A percentile compares a stretch with the other conserved stretches of the same genome.
Conservation (phyloP, 805 yeast species). For the Metschnikowia amazonensis region DNA sequence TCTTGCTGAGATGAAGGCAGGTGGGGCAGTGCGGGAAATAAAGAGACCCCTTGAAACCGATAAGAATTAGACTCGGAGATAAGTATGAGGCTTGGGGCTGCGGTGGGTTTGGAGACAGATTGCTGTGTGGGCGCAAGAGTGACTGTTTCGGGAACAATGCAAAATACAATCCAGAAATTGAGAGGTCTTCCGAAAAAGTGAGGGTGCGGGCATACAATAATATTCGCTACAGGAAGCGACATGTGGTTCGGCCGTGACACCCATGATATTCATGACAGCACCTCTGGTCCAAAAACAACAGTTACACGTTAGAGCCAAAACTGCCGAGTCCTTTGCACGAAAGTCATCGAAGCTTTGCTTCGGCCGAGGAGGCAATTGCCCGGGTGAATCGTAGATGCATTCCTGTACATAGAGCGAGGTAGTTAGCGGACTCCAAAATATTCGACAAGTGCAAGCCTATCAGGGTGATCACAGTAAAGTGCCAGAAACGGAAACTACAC, state of each 20-base stretch:
- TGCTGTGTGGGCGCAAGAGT: constrained; percentile 5
- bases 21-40: background rate
- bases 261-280: background rate
- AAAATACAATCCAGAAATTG: constrained; percentile 1
- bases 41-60: background rate
- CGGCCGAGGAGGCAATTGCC: background rate
- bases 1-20: background rate
- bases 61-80: background rate
- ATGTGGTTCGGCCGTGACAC: background rate
- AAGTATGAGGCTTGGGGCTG: background rate
- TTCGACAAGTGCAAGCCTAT: background rate
- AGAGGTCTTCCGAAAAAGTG: constrained; percentile 4
- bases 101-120: background rate
- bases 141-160: constrained; percentile 4
- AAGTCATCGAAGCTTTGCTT: background rate
- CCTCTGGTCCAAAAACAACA: background rate
- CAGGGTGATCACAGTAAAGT: background rate
- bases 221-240: constrained; percentile 6
- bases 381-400: background rate
- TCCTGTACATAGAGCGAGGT: background rate
- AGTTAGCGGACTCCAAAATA: background rate
- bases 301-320: background rate
- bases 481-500: background rate
- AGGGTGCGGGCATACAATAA: constrained; percentile 5
- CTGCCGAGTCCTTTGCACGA: background rate